Percentiles rank a stretch among this genome's conserved stretches.
phyloP scores from a whole-genome alignment of 2,329 filamentous ascomycete genomes.

The Coleophoma cylindrospora region DNA sequence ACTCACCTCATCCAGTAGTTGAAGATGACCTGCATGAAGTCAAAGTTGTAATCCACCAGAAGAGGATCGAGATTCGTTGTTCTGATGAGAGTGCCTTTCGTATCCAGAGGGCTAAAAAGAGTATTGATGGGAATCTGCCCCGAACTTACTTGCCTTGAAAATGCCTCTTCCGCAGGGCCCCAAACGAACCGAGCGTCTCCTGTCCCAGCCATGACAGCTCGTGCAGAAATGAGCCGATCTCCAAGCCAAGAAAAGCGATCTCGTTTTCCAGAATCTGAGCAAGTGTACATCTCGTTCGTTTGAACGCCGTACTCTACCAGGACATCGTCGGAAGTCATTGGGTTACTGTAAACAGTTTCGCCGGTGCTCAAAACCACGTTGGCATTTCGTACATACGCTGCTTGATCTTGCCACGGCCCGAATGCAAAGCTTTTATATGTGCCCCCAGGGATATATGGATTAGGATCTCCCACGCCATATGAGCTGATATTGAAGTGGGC shows the following conservation, averaged over 20 bases:
- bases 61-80: not conserved
- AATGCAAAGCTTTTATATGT: slow-evolving; percentile 22
- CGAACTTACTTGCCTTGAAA: slow-evolving; percentile 20
- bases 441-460: no score
- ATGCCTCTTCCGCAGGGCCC: slow-evolving; percentile 27
- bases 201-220: slow-evolving; percentile 30
- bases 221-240: slow-evolving; percentile 35
- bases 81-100: no score
- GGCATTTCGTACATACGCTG: slow-evolving; percentile 30
- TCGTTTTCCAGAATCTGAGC: slow-evolving; percentile 35
- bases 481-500: no score
- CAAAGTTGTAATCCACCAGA: slow-evolving; percentile 18
- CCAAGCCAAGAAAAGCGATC: slow-evolving; percentile 37
- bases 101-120: not conserved
- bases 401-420: slow-evolving; percentile 34
- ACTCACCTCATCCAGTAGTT: no score
- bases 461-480: no score
- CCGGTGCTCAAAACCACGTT: slow-evolving; percentile 22
- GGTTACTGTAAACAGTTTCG: slow-evolving; percentile 26
- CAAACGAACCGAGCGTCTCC: slow-evolving; percentile 28
- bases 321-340: slow-evolving; percentile 17
- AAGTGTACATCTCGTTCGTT: slow-evolving; percentile 29
- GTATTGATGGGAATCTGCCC: slow-evolving; percentile 1
- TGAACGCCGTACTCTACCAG: slow-evolving; percentile 33
- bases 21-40: slow-evolving; percentile 21